Evolutionary conservation across 108 stramenopile species (phyloP), one percentile per base, ranked within the genome.

Genomic region (Craspedostauros australis): DNA sequence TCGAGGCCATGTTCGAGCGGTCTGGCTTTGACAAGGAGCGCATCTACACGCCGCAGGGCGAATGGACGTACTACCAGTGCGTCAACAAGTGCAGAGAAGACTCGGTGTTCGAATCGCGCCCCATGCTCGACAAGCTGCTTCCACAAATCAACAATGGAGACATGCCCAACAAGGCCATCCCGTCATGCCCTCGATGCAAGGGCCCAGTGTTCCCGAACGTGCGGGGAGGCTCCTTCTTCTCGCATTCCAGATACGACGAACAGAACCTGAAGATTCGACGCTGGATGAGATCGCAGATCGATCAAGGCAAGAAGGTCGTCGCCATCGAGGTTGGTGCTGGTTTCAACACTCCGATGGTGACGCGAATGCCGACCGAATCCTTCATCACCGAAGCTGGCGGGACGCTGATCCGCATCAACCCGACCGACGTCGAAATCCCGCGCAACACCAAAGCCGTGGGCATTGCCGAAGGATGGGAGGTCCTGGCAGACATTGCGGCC

Each of bases 311-410:
- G 15, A 60, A 19, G 3, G 53, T 62, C 15, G 53, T 38, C 1
- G 22, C 56, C 15, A 56, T 64, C 19, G 63, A 64, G 25, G 32
- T 64, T 57, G 63, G 63, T 1, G 63, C 54, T 32, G 63, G 63
- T 9, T 64, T 46, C 42, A 64, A 64, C 12, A 64, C 63, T 20
- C 63, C 63, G 23, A 64, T 21, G 6, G 63, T 64, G 32, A 64
- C 63, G 3, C 18, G 63, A 5, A 47, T 57, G 31, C 53, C 55
- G 12, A 45, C 56, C 23, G 63, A 64, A 44, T 45, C 46, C 12
- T 57, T 56, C 56, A 46, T 47, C 5, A 43, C 54, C 14, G 54
- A 55, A 26, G 24, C 29, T 31, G 46, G 46, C 8, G 63, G 20
- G 7, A 15, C 8, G 12, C 16, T 64, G 2, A 64, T 64, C 26